Percentiles rank a stretch among this genome's conserved stretches.
Conservation (phyloP, 441 rosid genomes). For the Croton setiger region DNA sequence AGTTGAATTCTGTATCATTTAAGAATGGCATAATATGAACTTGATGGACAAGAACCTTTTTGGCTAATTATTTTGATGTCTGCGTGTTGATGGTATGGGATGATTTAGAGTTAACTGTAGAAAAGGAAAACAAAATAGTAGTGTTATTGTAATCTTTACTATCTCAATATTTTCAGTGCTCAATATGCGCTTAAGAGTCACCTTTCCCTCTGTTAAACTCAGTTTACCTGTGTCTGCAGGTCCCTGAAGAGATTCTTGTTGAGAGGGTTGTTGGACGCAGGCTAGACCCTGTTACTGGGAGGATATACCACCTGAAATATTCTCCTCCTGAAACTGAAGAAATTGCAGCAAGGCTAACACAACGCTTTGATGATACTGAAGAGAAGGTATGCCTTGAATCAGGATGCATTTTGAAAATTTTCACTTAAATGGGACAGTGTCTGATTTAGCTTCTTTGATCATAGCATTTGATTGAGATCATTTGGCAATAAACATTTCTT, state of each 20-base stretch:
- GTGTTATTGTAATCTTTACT: neutral
- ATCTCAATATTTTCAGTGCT: too few relatives aligned
- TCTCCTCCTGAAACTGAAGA: slow-evolving; percentile 87
- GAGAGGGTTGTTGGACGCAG: slow-evolving; percentile 95
- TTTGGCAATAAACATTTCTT: slow-evolving; percentile 1
- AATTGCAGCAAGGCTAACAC: slow-evolving; percentile 81
- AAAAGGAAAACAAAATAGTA: neutral
- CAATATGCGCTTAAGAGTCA: neutral
- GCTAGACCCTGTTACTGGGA: slow-evolving; percentile 89
- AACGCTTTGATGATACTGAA: slow-evolving; percentile 92
- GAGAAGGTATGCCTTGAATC: slow-evolving; percentile 61
- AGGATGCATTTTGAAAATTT: slow-evolving; percentile 14
- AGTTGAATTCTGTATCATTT: neutral
- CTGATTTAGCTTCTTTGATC: slow-evolving; percentile 4
- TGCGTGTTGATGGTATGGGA: neutral
- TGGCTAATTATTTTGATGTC: slow-evolving; percentile 2
- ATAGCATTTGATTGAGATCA: neutral
- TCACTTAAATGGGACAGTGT: neutral
- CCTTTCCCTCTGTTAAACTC: slow-evolving; percentile 5
- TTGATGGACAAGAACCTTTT: neutral
- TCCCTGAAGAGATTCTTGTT: slow-evolving; percentile 77
- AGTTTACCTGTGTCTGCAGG: slow-evolving; percentile 41
- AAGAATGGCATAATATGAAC: neutral
- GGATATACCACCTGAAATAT: slow-evolving; percentile 86
- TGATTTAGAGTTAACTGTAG: neutral